These are phyloP conservation scores for Leucoagaricus sp. DNA, from an alignment of 1,284 basidiomycete genomes.

Conservation along the genomic window DNA sequence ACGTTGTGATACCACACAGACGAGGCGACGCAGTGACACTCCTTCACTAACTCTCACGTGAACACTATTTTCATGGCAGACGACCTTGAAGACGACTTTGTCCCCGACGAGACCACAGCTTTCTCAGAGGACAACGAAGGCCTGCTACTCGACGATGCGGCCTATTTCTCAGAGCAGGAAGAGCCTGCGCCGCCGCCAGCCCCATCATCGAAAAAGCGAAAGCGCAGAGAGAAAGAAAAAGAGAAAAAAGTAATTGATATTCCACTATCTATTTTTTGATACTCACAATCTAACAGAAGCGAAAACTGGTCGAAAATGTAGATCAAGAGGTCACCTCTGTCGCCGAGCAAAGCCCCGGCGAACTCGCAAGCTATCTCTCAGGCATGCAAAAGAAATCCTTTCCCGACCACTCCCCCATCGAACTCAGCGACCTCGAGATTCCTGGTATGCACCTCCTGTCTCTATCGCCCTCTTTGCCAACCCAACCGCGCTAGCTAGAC, in stretches of 20 bases:
- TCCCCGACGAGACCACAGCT: slow-evolving; percentile 68
- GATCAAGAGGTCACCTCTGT: slow-evolving; percentile 47
- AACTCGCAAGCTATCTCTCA: slow-evolving; percentile 61
- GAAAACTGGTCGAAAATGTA: slow-evolving; percentile 52
- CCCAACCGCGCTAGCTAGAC: slow-evolving; percentile 58
- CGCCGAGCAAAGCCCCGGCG: slow-evolving; percentile 54
- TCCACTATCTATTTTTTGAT: not conserved
- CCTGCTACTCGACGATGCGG: slow-evolving; percentile 21
- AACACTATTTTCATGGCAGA: slow-evolving; percentile 53
- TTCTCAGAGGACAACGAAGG: slow-evolving; percentile 43
- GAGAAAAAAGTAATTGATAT: slow-evolving; percentile 55
- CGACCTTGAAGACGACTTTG: slow-evolving; percentile 80
- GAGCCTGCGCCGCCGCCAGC: slow-evolving; percentile 22
- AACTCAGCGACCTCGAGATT: slow-evolving; percentile 72
- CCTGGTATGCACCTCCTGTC: slow-evolving; percentile 49
- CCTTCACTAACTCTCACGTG: slow-evolving; percentile 13
- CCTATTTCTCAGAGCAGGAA: slow-evolving; percentile 39
- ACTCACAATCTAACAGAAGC: slow-evolving; percentile 47
- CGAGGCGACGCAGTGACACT: slow-evolving; percentile 1
- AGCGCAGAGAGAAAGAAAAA: slow-evolving; percentile 71
- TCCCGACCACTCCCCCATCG: slow-evolving; percentile 63
- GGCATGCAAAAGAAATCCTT: slow-evolving; percentile 66
- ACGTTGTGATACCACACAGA: slow-evolving; percentile 29
- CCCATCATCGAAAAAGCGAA: slow-evolving; percentile 57
- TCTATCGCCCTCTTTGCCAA: slow-evolving; percentile 33